Evolutionary conservation across 352 stramenopile species (phyloP).

Genomic region (Globisporangium sylvaticum): DNA sequence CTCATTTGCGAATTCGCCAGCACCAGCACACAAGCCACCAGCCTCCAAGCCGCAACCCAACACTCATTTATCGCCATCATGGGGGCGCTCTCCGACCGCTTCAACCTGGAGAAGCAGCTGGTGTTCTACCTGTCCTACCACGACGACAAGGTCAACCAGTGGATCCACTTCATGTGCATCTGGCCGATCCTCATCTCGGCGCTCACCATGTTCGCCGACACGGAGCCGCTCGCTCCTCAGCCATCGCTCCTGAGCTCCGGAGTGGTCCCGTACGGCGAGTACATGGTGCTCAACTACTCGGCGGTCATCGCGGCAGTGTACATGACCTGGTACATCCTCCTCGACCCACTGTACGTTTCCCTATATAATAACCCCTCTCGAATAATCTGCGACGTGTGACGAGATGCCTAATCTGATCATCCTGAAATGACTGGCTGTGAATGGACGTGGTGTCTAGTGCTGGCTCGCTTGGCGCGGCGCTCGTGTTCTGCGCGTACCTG

Average conservation of each 20-base stretch:
- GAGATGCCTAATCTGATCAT: background rate
- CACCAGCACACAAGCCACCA: background rate
- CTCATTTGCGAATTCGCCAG: constrained; percentile 4
- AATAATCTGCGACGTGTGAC: background rate
- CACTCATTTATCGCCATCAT: background rate
- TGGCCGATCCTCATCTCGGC: constrained; percentile 82
- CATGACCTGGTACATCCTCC: constrained; percentile 74
- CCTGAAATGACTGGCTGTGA: background rate
- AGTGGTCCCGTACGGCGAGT: constrained; percentile 33
- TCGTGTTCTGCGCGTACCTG: constrained; percentile 53
- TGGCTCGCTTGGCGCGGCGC: constrained; percentile 42
- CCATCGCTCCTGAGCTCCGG: constrained; percentile 20
- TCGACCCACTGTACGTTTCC: constrained; percentile 44
- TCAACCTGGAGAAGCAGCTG: constrained; percentile 80
- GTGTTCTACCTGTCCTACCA: constrained; percentile 87
- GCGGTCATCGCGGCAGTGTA: constrained; percentile 52
- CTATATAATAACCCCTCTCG: background rate
- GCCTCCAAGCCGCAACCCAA: no score
- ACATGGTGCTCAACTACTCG: constrained; percentile 63
- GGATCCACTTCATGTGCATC: constrained; percentile 81
- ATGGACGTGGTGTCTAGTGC: constrained; percentile 17
- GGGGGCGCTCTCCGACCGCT: constrained; percentile 40
- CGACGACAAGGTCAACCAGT: constrained; percentile 75
- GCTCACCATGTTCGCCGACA: constrained; percentile 54
- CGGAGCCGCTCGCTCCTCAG: constrained; percentile 26